Conservation (phyloP, 306 rosid species). For the Pueraria montana region DNA sequence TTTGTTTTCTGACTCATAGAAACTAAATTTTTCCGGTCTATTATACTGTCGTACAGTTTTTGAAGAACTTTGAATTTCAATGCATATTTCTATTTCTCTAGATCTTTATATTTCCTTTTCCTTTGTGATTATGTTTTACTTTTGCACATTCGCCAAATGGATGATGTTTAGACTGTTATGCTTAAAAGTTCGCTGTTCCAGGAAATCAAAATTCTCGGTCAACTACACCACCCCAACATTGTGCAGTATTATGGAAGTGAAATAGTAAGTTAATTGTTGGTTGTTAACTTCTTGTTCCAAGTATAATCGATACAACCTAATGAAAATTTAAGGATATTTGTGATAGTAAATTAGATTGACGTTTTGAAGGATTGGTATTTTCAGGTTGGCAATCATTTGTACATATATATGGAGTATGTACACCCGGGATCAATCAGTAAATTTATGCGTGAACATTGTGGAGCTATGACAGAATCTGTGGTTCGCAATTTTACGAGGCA, state of each 20-base stretch:
- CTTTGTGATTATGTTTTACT: slow-evolving; percentile 16
- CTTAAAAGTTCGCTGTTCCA: slow-evolving; percentile 51
- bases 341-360: not conserved
- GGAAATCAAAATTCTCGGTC: slow-evolving; percentile 77
- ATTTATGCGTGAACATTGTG: slow-evolving; percentile 65
- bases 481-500: slow-evolving; percentile 75
- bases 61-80: slow-evolving; percentile 6
- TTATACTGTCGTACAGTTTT: not conserved
- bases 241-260: slow-evolving; percentile 80
- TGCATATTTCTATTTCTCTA: not conserved
- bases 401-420: slow-evolving; percentile 76
- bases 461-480: slow-evolving; percentile 71
- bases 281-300: slow-evolving; percentile 25
- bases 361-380: not conserved
- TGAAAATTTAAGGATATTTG: not conserved
- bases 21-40: not conserved
- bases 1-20: slow-evolving; percentile 1
- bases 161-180: slow-evolving; percentile 23
- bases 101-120: not conserved
- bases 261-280: slow-evolving; percentile 52
- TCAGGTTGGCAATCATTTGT: slow-evolving; percentile 71
- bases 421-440: slow-evolving; percentile 74
- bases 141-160: not conserved
- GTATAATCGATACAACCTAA: not conserved
- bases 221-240: slow-evolving; percentile 71